phyloP scores from a whole-genome alignment of 768 basidiomycete species.

The Leccinum longicurvipes region DNA sequence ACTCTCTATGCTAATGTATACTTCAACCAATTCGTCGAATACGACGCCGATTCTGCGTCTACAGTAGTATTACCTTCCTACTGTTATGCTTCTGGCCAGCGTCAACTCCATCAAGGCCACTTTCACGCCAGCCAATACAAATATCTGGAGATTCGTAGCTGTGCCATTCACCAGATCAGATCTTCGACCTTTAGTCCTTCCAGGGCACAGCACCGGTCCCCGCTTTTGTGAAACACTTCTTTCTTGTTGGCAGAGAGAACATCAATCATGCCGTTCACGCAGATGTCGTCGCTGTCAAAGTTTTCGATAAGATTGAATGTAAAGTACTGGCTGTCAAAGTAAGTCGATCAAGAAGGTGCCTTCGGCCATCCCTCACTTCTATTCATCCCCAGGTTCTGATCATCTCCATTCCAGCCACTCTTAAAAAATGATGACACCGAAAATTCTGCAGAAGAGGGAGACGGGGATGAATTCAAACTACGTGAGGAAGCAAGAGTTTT shows the following conservation, averaged over 20 bases:
- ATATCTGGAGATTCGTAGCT: slow-evolving; percentile 72
- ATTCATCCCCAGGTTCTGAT: not conserved
- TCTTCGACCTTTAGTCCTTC: not conserved
- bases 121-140: slow-evolving; percentile 96
- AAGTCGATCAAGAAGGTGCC: slow-evolving; percentile 84
- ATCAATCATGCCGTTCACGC: slow-evolving; percentile 97
- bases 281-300: slow-evolving; percentile 86
- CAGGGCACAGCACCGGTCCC: slow-evolving; percentile 83
- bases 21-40: not conserved
- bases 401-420: slow-evolving; percentile 49
- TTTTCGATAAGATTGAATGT: slow-evolving; percentile 88
- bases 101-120: slow-evolving; percentile 91
- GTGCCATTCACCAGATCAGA: not conserved
- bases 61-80: slow-evolving; percentile 89
- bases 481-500: too few relatives aligned
- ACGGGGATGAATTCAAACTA: slow-evolving; percentile 34
- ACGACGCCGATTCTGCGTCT: not conserved
- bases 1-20: slow-evolving; percentile 74
- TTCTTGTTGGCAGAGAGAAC: slow-evolving; percentile 83
- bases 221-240: slow-evolving; percentile 69
- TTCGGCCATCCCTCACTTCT: not conserved
- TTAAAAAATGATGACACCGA: slow-evolving; percentile 89
- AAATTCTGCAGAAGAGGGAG: slow-evolving; percentile 60
- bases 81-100: slow-evolving; percentile 69
- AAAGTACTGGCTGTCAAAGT: slow-evolving; percentile 89